phyloP scores from a whole-genome alignment of 257 asterid genomes.

The Solanum dulcamara region DNA sequence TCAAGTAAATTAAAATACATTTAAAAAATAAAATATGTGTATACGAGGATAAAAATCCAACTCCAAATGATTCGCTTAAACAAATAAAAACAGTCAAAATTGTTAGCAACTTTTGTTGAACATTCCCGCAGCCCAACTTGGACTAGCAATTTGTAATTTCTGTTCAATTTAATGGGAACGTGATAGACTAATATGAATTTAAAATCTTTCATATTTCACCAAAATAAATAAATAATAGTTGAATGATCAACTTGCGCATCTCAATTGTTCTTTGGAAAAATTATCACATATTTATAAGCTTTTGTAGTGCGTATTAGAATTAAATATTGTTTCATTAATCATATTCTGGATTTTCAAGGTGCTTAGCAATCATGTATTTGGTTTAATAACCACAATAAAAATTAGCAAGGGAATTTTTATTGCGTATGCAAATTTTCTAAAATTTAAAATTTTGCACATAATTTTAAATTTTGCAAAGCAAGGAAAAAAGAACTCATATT shows the following conservation, averaged over 20 bases:
- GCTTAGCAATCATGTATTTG: not conserved
- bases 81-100: not conserved
- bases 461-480: not conserved
- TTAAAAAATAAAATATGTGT: not conserved
- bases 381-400: not conserved
- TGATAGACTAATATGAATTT: not conserved
- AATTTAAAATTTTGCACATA: not conserved
- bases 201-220: not conserved
- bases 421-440: not conserved
- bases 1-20: not conserved
- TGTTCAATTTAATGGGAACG: not conserved
- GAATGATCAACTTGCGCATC: not conserved
- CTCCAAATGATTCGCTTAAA: not conserved
- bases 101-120: not conserved
- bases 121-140: not conserved
- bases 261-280: not conserved
- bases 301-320: not conserved
- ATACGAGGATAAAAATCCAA: not conserved
- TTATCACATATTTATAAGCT: not conserved
- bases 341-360: not conserved
- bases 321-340: not conserved
- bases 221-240: not conserved
- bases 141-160: not conserved
- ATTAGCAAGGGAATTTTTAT: not conserved
- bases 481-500: not conserved